Evolutionary conservation across 495 filamentous ascomycete species (phyloP), one percentile per base, ranked within the genome.

Genomic region (Penicillium macrosclerotiorum): DNA sequence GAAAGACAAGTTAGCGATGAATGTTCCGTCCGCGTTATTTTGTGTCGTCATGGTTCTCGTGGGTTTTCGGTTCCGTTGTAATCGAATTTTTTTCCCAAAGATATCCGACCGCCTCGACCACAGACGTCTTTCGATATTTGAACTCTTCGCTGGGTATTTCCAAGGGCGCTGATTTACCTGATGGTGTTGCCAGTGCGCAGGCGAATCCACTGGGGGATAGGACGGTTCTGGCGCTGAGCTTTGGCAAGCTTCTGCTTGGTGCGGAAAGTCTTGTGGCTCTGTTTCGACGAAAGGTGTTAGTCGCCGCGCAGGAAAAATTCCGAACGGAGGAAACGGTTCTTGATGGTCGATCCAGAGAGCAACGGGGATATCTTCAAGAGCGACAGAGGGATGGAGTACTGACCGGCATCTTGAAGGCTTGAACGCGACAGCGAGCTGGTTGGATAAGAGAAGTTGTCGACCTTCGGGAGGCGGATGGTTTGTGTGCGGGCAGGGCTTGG

Each of bases 231-330:
- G 79, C 94, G 96, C 82, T 96, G 90, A 67, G 93, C 93, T 82
- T 90, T 96, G 67, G 94, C 93, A 79, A 98, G 93, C 93, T 98
- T 98, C 75, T 93, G 87, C 92, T 98, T 98, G 74, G 89, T 94
- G 71, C 88, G 86, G 88, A 96, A 96, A 67, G 90, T 89, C 84
- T 96, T 96, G 80, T 98, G 89, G 82, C 85, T 89, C 90, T 96
- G 72, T 71, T 51, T 46, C 37, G 19, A 41, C 29, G 50, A 43
- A 20, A 36, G 39, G 42, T 14, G 39, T 59, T 49, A 59, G 57
- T 44, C 32, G 30, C n/a, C n/a, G 9, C 19, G 23, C 4, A 32
- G 24, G 23, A 43, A 49, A 31, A 16, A 46, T 65, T 54, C 31
- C 26, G 22, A 32, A 25, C 32, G 32, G 24, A 33, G 42, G n/a